Evolutionary conservation across 768 basidiomycete genomes (phyloP), one percentile per base, ranked within the genome.

Genomic region (Dioszegia crocea): DNA sequence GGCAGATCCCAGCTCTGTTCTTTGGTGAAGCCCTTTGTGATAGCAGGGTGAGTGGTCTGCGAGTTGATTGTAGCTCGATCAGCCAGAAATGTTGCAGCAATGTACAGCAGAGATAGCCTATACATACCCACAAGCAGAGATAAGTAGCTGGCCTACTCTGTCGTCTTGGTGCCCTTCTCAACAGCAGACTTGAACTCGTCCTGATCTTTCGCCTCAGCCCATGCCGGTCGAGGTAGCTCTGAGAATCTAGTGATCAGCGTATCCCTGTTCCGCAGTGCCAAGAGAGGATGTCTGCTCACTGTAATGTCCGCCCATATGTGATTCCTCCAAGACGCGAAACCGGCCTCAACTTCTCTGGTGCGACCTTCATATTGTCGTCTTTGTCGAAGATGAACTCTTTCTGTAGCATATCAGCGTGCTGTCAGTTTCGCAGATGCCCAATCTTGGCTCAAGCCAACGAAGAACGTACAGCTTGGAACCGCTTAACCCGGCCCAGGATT

Each of bases 241-340:
- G 56, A 43, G 52, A 62, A 61, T 36, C 66, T 71, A 27, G 3
- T 19, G 27, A 53, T 48, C 47, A 57, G 43, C 59, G 39, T 17
- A 3, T 11, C n/a, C n/a, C n/a, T 12, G 4, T 23, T 23, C 10
- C n/a, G n/a, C n/a, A n/a, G n/a, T n/a, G n/a, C n/a, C n/a, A n/a
- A n/a, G n/a, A n/a, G n/a, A n/a, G 33, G 33, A 33, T 33, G 33
- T 33, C 33, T 33, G 57, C 62, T 56, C 23, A 73, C 71, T 73
- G 66, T 11, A 33, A 59, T 2, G 63, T 59, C 17, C 66, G 46
- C 9, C 53, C 57, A 39, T 74, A 74, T 17, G 61, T 68, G 26
- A 76, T 78, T 10, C 83, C 85, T 31, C 83, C 86, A 31, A 88
- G 75, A 41, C 87, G 79, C 0, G 65, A 66, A 0, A 79, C 66